Evolutionary conservation across 1,284 basidiomycete genomes (phyloP).

Genomic region (Pyrrhoderma lamaoense): DNA sequence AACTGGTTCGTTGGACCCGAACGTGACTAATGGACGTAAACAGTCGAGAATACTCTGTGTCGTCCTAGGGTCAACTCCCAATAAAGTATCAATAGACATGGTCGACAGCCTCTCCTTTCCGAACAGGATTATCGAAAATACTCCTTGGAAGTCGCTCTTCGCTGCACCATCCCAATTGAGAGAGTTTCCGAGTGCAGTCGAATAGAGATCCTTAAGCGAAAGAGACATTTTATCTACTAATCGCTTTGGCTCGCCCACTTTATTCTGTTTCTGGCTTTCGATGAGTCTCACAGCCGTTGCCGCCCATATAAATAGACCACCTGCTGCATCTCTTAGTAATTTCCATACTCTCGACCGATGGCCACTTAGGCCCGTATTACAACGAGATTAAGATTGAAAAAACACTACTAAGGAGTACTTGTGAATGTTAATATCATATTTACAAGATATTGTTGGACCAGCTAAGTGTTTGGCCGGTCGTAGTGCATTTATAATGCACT

Average conservation of each 20-base stretch:
- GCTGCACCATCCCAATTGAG: neutral
- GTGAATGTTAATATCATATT: too few relatives aligned
- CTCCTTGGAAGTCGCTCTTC: neutral
- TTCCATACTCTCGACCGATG: conserved; percentile 16
- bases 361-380: too few relatives aligned
- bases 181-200: neutral
- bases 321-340: conserved; percentile 21
- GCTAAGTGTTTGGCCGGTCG: too few relatives aligned
- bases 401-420: too few relatives aligned
- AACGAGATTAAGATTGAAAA: too few relatives aligned
- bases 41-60: neutral
- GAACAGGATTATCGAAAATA: neutral
- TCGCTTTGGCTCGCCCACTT: too few relatives aligned
- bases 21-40: too few relatives aligned
- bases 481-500: too few relatives aligned
- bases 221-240: too few relatives aligned
- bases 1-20: too few relatives aligned
- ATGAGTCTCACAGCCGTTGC: conserved; percentile 26
- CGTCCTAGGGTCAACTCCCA: neutral
- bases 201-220: neutral
- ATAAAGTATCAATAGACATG: neutral
- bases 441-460: too few relatives aligned
- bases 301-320: conserved; percentile 27
- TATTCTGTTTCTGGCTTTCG: too few relatives aligned
- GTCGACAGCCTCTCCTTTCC: neutral